phyloP scores from a whole-genome alignment of 495 filamentous ascomycete species.

The Cenococcum geophilum region DNA sequence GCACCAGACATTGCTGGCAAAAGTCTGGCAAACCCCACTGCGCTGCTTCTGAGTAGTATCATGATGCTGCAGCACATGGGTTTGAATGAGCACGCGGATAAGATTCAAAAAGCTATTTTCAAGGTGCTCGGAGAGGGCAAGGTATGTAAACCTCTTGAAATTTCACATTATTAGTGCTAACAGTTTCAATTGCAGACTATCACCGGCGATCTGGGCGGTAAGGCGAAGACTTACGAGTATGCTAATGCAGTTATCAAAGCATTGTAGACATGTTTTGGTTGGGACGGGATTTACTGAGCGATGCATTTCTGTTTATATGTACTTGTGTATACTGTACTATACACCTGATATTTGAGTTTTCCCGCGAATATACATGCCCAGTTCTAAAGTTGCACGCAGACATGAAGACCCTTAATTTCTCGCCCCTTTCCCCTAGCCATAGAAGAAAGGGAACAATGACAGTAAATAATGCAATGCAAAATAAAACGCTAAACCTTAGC shows the following conservation, averaged over 20 bases:
- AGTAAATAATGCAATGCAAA: no score
- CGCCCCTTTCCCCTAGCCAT: no score
- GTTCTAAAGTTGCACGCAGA: no score
- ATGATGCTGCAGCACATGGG: conserved; percentile 99
- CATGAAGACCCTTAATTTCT: no score
- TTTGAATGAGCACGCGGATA: conserved; percentile 71
- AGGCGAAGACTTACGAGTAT: conserved; percentile 87
- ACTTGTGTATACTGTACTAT: conserved; percentile 11
- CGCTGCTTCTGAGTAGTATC: conserved; percentile 80
- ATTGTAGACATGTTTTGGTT: conserved; percentile 42
- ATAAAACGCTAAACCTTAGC: no score
- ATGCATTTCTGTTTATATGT: conserved; percentile 7
- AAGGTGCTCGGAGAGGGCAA: conserved; percentile 92
- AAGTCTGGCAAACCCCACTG: conserved; percentile 91
- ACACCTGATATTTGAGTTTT: neutral
- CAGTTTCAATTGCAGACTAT: conserved; percentile 47
- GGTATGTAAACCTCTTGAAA: conserved; percentile 41
- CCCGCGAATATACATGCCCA: no score
- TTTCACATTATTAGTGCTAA: conserved; percentile 19
- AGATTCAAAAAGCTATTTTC: conserved; percentile 92
- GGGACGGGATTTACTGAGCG: neutral
- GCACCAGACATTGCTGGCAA: conserved; percentile 97
- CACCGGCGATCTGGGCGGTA: conserved; percentile 92
- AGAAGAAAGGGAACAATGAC: no score
- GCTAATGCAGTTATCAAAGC: conserved; percentile 82